Conservation (phyloP, 2,329 filamentous ascomycete species). For the Phialophora macrospora region DNA sequence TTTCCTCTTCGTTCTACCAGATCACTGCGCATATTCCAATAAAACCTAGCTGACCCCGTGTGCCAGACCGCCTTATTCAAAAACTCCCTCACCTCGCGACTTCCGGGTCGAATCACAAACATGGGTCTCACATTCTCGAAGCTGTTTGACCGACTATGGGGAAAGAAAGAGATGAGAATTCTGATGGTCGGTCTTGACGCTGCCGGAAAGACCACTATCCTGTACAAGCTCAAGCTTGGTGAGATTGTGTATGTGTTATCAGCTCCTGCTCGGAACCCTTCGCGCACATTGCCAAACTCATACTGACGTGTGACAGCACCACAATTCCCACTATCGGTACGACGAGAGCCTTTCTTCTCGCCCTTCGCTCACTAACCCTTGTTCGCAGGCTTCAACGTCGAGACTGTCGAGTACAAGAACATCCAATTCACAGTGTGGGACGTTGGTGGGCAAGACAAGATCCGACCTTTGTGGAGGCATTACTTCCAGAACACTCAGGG, state of each 20-base stretch:
- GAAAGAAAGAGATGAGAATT: slow-evolving; percentile 99
- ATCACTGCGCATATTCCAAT: slow-evolving; percentile 12
- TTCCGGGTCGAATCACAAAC: slow-evolving; percentile 55
- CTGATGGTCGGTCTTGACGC: slow-evolving; percentile 99
- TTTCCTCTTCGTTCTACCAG: background rate
- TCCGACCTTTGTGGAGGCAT: slow-evolving; percentile 98
- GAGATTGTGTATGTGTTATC: slow-evolving; percentile 42
- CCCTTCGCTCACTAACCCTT: slow-evolving; percentile 21
- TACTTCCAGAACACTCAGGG: slow-evolving; percentile 99
- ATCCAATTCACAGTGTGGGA: slow-evolving; percentile 99
- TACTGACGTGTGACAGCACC: slow-evolving; percentile 68
- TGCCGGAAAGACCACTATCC: slow-evolving; percentile 99
- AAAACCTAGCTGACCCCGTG: slow-evolving; percentile 33
- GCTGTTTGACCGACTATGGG: slow-evolving; percentile 94
- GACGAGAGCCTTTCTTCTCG: slow-evolving; percentile 15
- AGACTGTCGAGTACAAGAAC: slow-evolving; percentile 99
- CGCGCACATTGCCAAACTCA: background rate
- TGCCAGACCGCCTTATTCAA: slow-evolving; percentile 48
- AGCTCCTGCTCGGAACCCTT: background rate
- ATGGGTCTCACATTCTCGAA: slow-evolving; percentile 99
- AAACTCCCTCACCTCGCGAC: slow-evolving; percentile 30
- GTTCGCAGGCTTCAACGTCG: slow-evolving; percentile 89
- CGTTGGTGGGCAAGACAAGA: slow-evolving; percentile 99
- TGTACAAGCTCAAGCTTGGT: slow-evolving; percentile 99
- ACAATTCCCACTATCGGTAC: slow-evolving; percentile 97